Evolutionary conservation across 202 grass and related monocot genomes (phyloP), one percentile per base, ranked within the genome.

Genomic region (Brachypodium distachyon): DNA sequence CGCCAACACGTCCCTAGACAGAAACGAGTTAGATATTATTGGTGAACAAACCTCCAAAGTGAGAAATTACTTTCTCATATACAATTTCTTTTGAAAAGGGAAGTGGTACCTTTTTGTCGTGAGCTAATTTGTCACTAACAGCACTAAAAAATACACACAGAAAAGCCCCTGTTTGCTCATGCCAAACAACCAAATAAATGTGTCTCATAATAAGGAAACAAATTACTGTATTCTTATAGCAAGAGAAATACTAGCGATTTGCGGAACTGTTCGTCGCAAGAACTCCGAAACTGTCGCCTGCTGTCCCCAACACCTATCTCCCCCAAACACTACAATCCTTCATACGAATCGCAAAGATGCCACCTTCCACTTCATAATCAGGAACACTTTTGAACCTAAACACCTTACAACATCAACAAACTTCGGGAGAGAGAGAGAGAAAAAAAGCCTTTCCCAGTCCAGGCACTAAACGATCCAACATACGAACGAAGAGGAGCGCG

Each of bases 41-140:
- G 76, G 38, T 80, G 51, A 83, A 44, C 80, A 46, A 68, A 83
- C 59, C 53, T 82, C 25, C 49, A 67, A 59, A 74, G 12, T 43
- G 67, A 47, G 21, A 18, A 28, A 54, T 48, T 50, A 27, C 13
- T 63, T 61, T 76, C n/a, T 47, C 61, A 65, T 41, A 41, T 26
- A n/a, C n/a, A 43, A 12, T 49, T 18, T 54, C 16, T 14, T 17
- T 55, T 6, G 14, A 12, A 58, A 39, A 25, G 28, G 29, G 16
- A 51, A 61, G 21, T 7, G 12, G 26, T 32, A 61, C 14, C 4
- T 19, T 77, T 72, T 71, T 54, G 29, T 37, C 37, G 22, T 83
- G 62, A 83, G 70, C 62, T 55, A 55, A 59, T 36, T 46, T 47
- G 76, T 6, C 53, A 70, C 13, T 33, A 39, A 38, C 25, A 52